Conservation (phyloP, 1,284 basidiomycete genomes). For the Cerrena zonata region DNA sequence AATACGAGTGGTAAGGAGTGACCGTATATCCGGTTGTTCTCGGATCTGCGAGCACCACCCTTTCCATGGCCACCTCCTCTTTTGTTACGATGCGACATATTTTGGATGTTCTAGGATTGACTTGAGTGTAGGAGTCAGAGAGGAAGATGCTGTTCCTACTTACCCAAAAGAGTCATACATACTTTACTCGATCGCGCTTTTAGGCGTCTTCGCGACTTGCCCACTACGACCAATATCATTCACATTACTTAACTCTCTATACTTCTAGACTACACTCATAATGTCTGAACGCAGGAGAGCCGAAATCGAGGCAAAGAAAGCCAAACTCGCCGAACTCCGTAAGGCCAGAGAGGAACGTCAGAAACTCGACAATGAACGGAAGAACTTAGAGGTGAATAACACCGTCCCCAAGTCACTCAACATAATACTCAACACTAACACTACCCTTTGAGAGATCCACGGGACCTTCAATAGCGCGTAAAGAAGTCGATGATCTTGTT, state of each 20-base stretch:
- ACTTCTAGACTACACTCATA: too few relatives aligned
- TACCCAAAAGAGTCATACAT: background rate
- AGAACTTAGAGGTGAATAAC: slow-evolving; percentile 35
- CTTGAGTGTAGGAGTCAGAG: background rate
- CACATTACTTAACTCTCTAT: too few relatives aligned
- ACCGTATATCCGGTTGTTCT: slow-evolving; percentile 63
- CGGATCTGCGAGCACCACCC: slow-evolving; percentile 46
- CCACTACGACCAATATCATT: too few relatives aligned
- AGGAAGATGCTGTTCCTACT: background rate
- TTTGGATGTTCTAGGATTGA: background rate
- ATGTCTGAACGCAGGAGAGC: slow-evolving; percentile 49
- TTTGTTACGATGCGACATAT: background rate
- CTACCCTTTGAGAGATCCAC: slow-evolving; percentile 18
- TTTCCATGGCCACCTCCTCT: slow-evolving; percentile 28
- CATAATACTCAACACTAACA: background rate
- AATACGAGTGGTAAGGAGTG: slow-evolving; percentile 61
- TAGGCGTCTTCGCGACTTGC: too few relatives aligned
- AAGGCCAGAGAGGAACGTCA: slow-evolving; percentile 68
- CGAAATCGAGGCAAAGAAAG: slow-evolving; percentile 89
- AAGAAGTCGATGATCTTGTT: slow-evolving; percentile 68
- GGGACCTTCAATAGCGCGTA: slow-evolving; percentile 30
- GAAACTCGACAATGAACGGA: slow-evolving; percentile 43
- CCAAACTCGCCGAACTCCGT: slow-evolving; percentile 80
- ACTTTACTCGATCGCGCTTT: too few relatives aligned
- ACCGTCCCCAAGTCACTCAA: background rate